phyloP scores from a whole-genome alignment of 176 grass and related monocot species.

The Rhipidocladum racemiflorum region DNA sequence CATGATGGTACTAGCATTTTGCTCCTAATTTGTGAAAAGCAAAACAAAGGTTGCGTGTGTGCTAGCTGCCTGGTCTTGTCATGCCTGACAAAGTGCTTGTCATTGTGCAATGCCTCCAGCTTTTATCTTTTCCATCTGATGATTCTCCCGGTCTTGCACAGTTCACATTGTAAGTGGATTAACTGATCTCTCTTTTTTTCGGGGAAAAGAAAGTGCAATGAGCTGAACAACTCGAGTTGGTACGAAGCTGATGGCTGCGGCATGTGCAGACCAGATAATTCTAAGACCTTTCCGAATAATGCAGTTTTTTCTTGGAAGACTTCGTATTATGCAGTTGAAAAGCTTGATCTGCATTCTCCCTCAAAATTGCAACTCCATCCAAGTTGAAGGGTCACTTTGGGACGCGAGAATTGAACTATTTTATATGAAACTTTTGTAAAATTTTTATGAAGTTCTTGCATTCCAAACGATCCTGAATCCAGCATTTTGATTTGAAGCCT shows the following conservation, averaged over 20 bases:
- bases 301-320: too few species aligned
- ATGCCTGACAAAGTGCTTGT: conserved; percentile 4
- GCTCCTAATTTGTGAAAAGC: background rate
- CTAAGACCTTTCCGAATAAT: background rate
- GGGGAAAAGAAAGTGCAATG: background rate
- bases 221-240: conserved; percentile 5
- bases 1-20: background rate
- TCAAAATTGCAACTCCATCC: background rate
- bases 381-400: background rate
- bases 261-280: too few species aligned
- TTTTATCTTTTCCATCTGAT: background rate
- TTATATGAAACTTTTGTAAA: too few species aligned
- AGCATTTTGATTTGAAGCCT: too few species aligned
- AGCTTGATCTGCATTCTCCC: background rate
- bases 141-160: background rate
- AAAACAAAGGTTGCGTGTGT: background rate
- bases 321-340: background rate
- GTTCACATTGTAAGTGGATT: conserved; percentile 28
- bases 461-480: too few species aligned
- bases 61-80: background rate
- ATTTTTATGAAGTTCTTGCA: too few species aligned
- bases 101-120: conserved; percentile 7
- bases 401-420: too few species aligned
- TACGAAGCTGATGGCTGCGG: background rate
- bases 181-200: background rate